Evolutionary conservation across 2,329 filamentous ascomycete genomes (phyloP).

Genomic region (Neocucurbitaria cava): DNA sequence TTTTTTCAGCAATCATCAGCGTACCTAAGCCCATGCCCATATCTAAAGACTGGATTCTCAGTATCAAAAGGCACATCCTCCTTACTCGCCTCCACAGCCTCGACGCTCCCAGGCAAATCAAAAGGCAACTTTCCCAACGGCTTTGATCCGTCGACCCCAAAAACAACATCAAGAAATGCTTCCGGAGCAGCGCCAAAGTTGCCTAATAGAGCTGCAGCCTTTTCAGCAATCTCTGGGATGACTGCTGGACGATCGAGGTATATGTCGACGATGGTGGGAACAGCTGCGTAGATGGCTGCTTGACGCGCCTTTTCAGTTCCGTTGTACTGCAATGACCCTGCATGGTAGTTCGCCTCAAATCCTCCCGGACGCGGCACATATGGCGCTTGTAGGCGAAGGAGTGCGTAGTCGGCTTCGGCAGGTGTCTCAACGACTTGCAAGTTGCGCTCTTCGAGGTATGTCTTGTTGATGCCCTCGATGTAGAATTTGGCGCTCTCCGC

Average conservation of each 20-base stretch:
- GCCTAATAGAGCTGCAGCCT: conserved; percentile 48
- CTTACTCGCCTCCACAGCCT: conserved; percentile 48
- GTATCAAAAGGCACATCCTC: conserved; percentile 51
- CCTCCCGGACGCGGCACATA: conserved; percentile 53
- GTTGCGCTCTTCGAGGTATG: conserved; percentile 39
- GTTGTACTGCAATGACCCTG: conserved; percentile 53
- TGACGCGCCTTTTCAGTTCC: conserved; percentile 48
- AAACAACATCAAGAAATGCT: conserved; percentile 55
- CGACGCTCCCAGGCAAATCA: conserved; percentile 56
- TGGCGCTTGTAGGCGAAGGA: conserved; percentile 51
- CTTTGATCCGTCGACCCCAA: conserved; percentile 44
- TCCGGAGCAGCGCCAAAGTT: conserved; percentile 52
- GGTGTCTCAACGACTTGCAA: conserved; percentile 45
- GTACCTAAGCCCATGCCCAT: conserved; percentile 47
- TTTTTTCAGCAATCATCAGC: conserved; percentile 5
- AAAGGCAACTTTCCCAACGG: conserved; percentile 57
- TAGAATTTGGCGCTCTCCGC: conserved; percentile 39
- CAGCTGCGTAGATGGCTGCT: conserved; percentile 48
- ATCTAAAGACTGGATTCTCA: conserved; percentile 43
- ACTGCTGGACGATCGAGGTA: conserved; percentile 55
- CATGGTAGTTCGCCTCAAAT: conserved; percentile 51
- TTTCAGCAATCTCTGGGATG: conserved; percentile 52
- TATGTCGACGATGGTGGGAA: conserved; percentile 53
- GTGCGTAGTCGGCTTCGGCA: conserved; percentile 51
- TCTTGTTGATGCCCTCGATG: conserved; percentile 45